Evolutionary conservation across 805 yeast genomes (phyloP), one percentile per base, ranked within the genome.

Genomic region (Cyberlindnera subsufficiens): DNA sequence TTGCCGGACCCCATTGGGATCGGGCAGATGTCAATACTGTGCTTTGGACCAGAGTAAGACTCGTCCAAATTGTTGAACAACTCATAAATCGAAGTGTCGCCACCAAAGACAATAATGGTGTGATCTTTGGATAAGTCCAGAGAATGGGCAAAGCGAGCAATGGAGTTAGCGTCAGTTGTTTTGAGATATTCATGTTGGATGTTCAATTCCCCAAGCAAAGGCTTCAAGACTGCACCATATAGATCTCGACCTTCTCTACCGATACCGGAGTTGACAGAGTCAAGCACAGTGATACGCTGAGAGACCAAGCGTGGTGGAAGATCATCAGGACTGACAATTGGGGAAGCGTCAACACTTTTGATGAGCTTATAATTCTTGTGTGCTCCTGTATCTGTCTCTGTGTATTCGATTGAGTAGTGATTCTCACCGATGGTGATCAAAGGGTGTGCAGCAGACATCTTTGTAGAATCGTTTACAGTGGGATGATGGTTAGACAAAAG

Each of bases 1-100:
- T 90, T 90, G 0, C 96, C 97, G 1, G 95, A 83, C 1, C 97
- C 97, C 45, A 80, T 69, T 0, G 96, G 95, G 14, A 90, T 59
- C 1, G 63, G 55, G 2, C 58, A 43, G 5, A 67, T 35, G 30
- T 50, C 44, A 8, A 66, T 20, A n/a, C 39, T 32, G 9, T 40
- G 19, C 5, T 18, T 6, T 42, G 30, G 9, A 14, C 50, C 11
- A 48, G 13, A n/a, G 16, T 27, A n/a, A 31, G 18, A 5, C 73
- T 58, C 16, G 61, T 67, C n/a, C 4, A 45, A 18, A 6, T 37
- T 47, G 57, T 89, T 89, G 42, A 87, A 52, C 39, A 90, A 77
- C 59, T 90, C 97, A 39, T 75, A 78, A 5, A 87, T 66, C 1
- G 95, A 80, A 1, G 96, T 89, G 56, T 90, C 97, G 2, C 97